Evolutionary conservation across 75 land plant genomes (phyloP).

Genomic region (Azolla pinnata): DNA sequence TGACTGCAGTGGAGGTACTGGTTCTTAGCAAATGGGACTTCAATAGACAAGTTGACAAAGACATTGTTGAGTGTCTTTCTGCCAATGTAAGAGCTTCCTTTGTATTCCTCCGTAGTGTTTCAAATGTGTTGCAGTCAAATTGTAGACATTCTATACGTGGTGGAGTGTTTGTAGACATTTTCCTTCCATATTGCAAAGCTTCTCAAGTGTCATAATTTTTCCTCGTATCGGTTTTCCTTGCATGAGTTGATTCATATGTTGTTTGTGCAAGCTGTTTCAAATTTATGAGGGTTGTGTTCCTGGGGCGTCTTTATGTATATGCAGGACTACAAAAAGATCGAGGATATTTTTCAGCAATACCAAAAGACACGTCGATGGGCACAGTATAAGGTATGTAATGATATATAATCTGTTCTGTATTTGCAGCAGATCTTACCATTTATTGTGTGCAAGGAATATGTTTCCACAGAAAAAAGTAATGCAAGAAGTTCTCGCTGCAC

Average conservation of each 20-base stretch:
- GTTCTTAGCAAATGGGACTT: constrained; percentile 38
- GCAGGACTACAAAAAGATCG: constrained; percentile 31
- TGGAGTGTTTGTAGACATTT: no score
- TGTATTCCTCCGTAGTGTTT: no score
- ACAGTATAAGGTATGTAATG: constrained; percentile 17
- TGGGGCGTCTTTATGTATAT: not conserved
- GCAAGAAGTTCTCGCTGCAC: constrained; percentile 5
- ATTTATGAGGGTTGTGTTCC: no score
- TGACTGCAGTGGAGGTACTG: constrained; percentile 26
- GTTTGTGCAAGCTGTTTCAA: no score
- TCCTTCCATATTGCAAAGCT: not conserved
- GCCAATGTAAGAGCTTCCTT: constrained; percentile 11
- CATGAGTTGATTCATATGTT: no score
- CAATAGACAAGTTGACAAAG: constrained; percentile 23
- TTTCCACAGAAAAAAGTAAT: constrained; percentile 12
- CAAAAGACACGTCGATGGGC: constrained; percentile 20
- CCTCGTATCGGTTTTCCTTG: no score
- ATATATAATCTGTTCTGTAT: not conserved
- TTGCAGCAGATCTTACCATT: no score
- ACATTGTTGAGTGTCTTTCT: constrained; percentile 19
- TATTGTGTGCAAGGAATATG: no score
- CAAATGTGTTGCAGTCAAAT: no score
- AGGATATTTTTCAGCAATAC: constrained; percentile 16
- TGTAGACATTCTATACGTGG: no score
- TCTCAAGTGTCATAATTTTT: no score